phyloP scores from a whole-genome alignment of 352 stramenopile genomes.

The Globisporangium camurandrum region DNA sequence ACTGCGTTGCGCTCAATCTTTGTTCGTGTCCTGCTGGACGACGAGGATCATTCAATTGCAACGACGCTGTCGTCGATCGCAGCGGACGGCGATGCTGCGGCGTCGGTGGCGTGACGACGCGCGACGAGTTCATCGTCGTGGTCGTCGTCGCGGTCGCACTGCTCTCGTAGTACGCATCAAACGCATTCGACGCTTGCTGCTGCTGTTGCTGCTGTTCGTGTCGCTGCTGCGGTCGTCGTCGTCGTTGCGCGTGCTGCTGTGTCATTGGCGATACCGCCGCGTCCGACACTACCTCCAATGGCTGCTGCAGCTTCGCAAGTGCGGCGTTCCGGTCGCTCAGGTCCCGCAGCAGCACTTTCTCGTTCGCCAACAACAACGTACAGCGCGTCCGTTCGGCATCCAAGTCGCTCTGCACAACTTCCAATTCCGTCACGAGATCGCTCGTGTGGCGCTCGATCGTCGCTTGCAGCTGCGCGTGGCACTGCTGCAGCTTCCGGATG shows the following conservation, averaged over 20 bases:
- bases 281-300: too few relatives aligned
- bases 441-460: slow-evolving; percentile 54
- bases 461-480: slow-evolving; percentile 56
- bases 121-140: slow-evolving; percentile 4
- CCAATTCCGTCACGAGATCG: slow-evolving; percentile 64
- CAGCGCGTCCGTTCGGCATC: slow-evolving; percentile 60
- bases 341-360: slow-evolving; percentile 64
- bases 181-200: slow-evolving; percentile 1
- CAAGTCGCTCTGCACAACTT: slow-evolving; percentile 51
- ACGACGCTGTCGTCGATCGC: not conserved
- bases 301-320: slow-evolving; percentile 45
- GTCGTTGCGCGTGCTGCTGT: slow-evolving; percentile 19
- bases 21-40: too few relatives aligned
- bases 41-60: too few relatives aligned
- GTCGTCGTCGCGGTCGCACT: slow-evolving; percentile 4
- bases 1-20: too few relatives aligned
- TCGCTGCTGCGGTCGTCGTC: not conserved
- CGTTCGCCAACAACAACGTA: slow-evolving; percentile 49
- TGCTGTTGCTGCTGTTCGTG: not conserved
- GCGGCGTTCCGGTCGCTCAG: slow-evolving; percentile 56
- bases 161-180: slow-evolving; percentile 1
- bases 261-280: too few relatives aligned
- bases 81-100: slow-evolving; percentile 8
- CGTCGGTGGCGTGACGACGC: slow-evolving; percentile 3
- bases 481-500: slow-evolving; percentile 43